Conservation (phyloP, 2,329 filamentous ascomycete species). For the Xylaria sp. region DNA sequence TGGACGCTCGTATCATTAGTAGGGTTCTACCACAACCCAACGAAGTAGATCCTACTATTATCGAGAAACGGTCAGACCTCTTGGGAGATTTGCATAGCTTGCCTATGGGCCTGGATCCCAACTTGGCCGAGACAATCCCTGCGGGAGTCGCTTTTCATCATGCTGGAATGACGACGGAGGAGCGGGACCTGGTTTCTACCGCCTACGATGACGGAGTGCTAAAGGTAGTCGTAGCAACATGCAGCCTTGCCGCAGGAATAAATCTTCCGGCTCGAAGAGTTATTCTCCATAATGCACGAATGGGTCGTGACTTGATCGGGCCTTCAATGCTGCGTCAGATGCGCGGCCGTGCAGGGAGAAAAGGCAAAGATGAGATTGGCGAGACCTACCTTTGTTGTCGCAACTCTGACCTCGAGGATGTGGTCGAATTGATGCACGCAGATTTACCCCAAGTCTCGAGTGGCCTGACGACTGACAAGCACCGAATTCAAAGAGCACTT, state of each 20-base stretch:
- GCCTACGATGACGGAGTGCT: constrained; percentile 76
- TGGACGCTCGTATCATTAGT: constrained; percentile 74
- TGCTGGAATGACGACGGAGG: constrained; percentile 78
- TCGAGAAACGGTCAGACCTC: constrained; percentile 71
- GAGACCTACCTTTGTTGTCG: constrained; percentile 83
- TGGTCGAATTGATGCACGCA: constrained; percentile 76
- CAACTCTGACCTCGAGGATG: constrained; percentile 73
- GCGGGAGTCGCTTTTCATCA: constrained; percentile 79
- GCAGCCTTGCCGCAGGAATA: constrained; percentile 84
- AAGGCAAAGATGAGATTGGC: constrained; percentile 80
- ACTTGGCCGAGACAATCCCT: constrained; percentile 71
- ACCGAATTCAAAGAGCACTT: constrained; percentile 76
- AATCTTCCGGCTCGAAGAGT: constrained; percentile 78
- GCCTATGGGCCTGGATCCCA: constrained; percentile 72
- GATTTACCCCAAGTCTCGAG: constrained; percentile 77
- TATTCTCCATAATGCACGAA: constrained; percentile 78
- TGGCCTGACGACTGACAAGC: constrained; percentile 73
- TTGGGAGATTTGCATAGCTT: constrained; percentile 74
- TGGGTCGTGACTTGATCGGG: constrained; percentile 81
- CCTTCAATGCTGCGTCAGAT: constrained; percentile 85
- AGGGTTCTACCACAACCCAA: constrained; percentile 68
- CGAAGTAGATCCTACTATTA: constrained; percentile 58
- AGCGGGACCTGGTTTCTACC: constrained; percentile 75
- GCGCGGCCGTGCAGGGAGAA: constrained; percentile 80
- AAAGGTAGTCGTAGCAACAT: constrained; percentile 80